Evolutionary conservation across 2,329 filamentous ascomycete genomes (phyloP).

Genomic region (Nothomitra cinnamomea): DNA sequence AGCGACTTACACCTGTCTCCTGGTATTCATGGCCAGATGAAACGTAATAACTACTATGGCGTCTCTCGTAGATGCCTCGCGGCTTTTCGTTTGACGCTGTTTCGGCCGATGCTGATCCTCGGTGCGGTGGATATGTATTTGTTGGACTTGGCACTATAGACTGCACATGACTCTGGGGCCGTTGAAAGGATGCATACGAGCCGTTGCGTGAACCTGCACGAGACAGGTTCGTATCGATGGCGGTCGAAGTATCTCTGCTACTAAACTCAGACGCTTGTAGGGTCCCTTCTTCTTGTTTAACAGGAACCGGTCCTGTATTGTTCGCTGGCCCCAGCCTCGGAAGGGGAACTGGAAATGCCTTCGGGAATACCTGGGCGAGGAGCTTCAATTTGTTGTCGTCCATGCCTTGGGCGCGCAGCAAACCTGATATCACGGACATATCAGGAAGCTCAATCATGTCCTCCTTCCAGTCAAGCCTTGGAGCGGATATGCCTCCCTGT

Average conservation of each 20-base stretch:
- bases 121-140: background rate
- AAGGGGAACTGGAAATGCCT: slow-evolving; percentile 19
- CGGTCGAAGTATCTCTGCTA: slow-evolving; percentile 12
- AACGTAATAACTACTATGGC: background rate
- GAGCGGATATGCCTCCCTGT: slow-evolving; percentile 13
- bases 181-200: background rate
- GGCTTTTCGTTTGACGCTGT: background rate
- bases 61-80: background rate
- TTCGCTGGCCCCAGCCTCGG: slow-evolving; percentile 10
- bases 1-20: background rate
- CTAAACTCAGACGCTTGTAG: background rate
- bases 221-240: background rate
- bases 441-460: slow-evolving; percentile 45
- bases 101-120: background rate
- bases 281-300: slow-evolving; percentile 1
- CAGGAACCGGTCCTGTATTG: slow-evolving; percentile 4
- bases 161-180: background rate
- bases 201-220: background rate
- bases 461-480: slow-evolving; percentile 35
- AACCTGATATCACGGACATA: slow-evolving; percentile 27
- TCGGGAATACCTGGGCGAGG: slow-evolving; percentile 33
- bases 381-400: slow-evolving; percentile 36
- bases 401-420: slow-evolving; percentile 37
- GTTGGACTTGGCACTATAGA: background rate
- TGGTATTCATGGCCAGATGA: background rate